Conservation (phyloP, 108 stramenopile genomes). For the Seminavis robusta region DNA sequence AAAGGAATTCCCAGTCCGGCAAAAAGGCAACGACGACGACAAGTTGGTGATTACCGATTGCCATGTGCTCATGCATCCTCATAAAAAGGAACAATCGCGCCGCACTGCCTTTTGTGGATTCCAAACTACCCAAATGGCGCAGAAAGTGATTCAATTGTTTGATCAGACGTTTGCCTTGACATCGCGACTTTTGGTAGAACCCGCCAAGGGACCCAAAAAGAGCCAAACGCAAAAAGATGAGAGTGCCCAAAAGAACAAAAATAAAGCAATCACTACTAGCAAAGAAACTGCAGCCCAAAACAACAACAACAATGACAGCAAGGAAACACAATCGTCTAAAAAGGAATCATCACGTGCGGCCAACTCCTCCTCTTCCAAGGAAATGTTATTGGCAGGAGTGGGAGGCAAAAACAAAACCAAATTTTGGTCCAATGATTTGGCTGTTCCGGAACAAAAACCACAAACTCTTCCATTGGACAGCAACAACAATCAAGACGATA, state of each 20-base stretch:
- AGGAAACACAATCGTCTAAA: neutral
- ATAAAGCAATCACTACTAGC: slow-evolving; percentile 10
- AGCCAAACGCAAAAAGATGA: slow-evolving; percentile 24
- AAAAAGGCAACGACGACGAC: slow-evolving; percentile 11
- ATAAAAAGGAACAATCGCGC: slow-evolving; percentile 55
- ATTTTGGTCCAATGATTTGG: slow-evolving; percentile 88
- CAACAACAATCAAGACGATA: slow-evolving; percentile 16
- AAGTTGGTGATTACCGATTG: slow-evolving; percentile 57
- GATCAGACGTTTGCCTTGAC: slow-evolving; percentile 55
- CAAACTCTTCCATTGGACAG: slow-evolving; percentile 4
- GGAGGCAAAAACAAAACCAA: slow-evolving; percentile 31
- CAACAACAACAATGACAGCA: neutral
- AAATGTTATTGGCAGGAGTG: slow-evolving; percentile 26
- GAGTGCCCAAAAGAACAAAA: slow-evolving; percentile 13
- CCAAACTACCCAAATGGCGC: slow-evolving; percentile 46
- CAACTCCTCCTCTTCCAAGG: slow-evolving; percentile 26
- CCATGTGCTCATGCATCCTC: slow-evolving; percentile 60
- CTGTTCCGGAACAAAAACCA: slow-evolving; percentile 4
- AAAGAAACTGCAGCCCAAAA: slow-evolving; percentile 1
- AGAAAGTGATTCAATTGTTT: slow-evolving; percentile 49
- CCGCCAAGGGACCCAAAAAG: slow-evolving; percentile 36
- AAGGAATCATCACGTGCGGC: slow-evolving; percentile 6
- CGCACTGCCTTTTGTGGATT: slow-evolving; percentile 86
- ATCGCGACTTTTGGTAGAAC: slow-evolving; percentile 58
- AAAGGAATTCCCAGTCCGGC: neutral